These are phyloP conservation scores for Cornus controversa DNA, from an alignment of 148 eudicot species.

Conservation along the genomic window DNA sequence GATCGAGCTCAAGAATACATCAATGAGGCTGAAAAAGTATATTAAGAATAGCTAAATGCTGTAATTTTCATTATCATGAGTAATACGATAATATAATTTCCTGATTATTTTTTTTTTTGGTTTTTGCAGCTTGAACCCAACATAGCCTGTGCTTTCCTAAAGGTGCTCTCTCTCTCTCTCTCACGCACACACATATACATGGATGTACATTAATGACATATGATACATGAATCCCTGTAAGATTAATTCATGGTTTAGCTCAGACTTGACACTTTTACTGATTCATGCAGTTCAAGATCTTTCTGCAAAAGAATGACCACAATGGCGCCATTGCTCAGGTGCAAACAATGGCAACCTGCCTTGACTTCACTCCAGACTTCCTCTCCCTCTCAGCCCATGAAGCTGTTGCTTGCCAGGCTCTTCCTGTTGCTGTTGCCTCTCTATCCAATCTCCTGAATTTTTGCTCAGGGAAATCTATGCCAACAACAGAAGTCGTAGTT, in stretches of 20 bases:
- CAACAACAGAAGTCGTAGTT: constrained; percentile 65
- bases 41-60: not conserved
- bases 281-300: constrained; percentile 77
- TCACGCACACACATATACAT: not conserved
- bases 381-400: constrained; percentile 88
- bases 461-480: constrained; percentile 74
- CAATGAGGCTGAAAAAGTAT: constrained; percentile 92
- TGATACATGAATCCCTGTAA: too few relatives aligned
- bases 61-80: not conserved
- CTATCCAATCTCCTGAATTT: constrained; percentile 71
- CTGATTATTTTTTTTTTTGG: constrained; percentile 22
- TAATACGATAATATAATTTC: not conserved
- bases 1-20: constrained; percentile 95
- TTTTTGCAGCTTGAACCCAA: constrained; percentile 86
- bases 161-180: constrained; percentile 45
- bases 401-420: constrained; percentile 77
- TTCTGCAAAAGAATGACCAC: constrained; percentile 71
- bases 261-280: constrained; percentile 6
- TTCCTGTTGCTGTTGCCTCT: constrained; percentile 80
- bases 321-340: constrained; percentile 73
- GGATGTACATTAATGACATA: not conserved
- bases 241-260: too few relatives aligned
- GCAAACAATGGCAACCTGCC: constrained; percentile 76
- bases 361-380: constrained; percentile 83
- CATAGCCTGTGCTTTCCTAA: constrained; percentile 75